Conservation (phyloP, 371 early-diverging fungal species). For the Choanephora cucurbitarum region DNA sequence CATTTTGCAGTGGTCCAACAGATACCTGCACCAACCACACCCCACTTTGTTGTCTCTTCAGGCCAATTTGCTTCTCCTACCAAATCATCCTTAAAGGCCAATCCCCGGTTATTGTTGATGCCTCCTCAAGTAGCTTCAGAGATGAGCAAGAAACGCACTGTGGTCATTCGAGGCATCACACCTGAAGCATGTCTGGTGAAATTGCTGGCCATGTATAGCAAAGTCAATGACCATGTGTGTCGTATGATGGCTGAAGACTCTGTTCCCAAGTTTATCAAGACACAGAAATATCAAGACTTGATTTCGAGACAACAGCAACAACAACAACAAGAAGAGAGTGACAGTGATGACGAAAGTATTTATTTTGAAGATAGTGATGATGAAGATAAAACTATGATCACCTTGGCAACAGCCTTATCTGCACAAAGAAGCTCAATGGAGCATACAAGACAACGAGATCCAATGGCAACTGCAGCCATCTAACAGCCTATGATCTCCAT, state of each 20-base stretch:
- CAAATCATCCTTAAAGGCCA: not conserved
- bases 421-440: slow-evolving; percentile 13
- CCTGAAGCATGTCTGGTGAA: slow-evolving; percentile 22
- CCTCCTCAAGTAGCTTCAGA: slow-evolving; percentile 10
- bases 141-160: slow-evolving; percentile 4
- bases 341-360: not conserved
- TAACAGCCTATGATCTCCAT: too few relatives aligned
- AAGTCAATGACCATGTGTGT: slow-evolving; percentile 72
- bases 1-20: slow-evolving; percentile 11
- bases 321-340: not conserved
- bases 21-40: not conserved
- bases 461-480: not conserved
- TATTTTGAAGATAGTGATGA: slow-evolving; percentile 10
- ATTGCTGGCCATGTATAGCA: slow-evolving; percentile 54
- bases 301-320: slow-evolving; percentile 7
- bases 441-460: not conserved
- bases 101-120: slow-evolving; percentile 9
- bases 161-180: slow-evolving; percentile 8
- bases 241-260: slow-evolving; percentile 77
- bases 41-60: slow-evolving; percentile 4
- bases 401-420: slow-evolving; percentile 9
- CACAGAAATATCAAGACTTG: slow-evolving; percentile 55
- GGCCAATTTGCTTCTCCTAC: not conserved
- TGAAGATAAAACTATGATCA: not conserved
- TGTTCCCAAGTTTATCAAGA: slow-evolving; percentile 74